phyloP scores from a whole-genome alignment of 1,284 basidiomycete species.

The Ceratobasidium sp. region DNA sequence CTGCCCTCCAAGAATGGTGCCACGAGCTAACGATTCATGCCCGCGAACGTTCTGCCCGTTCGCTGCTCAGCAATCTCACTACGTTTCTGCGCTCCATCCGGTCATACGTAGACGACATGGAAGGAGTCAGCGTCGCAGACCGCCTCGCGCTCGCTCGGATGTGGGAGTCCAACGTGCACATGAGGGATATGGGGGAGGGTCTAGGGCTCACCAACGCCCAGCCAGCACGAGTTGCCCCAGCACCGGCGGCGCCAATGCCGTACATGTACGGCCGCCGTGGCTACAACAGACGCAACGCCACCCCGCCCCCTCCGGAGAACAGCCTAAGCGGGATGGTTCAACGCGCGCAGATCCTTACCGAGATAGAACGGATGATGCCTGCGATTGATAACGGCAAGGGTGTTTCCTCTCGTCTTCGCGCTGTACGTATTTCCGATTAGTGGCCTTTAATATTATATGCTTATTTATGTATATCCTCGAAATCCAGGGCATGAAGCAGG shows the following conservation, averaged over 20 bases:
- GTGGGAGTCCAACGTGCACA: conserved; percentile 60
- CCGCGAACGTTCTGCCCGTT: conserved; percentile 63
- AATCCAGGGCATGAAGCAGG: conserved; percentile 60
- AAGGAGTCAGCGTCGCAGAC: conserved; percentile 63
- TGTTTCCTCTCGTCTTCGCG: conserved; percentile 60
- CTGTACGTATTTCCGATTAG: conserved; percentile 52
- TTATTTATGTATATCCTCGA: conserved; percentile 25
- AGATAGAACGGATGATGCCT: not conserved
- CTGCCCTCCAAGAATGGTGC: conserved; percentile 68
- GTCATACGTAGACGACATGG: conserved; percentile 62
- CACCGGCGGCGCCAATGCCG: not conserved
- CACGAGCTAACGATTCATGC: conserved; percentile 65
- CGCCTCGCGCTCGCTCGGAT: conserved; percentile 61
- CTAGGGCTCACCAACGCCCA: conserved; percentile 11
- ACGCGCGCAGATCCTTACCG: not conserved
- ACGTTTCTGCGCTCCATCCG: conserved; percentile 62
- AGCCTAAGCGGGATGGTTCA: conserved; percentile 22
- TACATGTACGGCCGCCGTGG: not conserved
- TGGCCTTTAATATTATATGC: conserved; percentile 19
- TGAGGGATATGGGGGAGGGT: not conserved
- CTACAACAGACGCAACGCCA: not conserved
- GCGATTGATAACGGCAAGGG: conserved; percentile 51
- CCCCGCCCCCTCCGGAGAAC: conserved; percentile 4
- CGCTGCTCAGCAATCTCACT: conserved; percentile 61
- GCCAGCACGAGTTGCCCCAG: not conserved